Base-by-base conservation (phyloP, 257 asterid species). In the Lithospermum erythrorhizon region DNA sequence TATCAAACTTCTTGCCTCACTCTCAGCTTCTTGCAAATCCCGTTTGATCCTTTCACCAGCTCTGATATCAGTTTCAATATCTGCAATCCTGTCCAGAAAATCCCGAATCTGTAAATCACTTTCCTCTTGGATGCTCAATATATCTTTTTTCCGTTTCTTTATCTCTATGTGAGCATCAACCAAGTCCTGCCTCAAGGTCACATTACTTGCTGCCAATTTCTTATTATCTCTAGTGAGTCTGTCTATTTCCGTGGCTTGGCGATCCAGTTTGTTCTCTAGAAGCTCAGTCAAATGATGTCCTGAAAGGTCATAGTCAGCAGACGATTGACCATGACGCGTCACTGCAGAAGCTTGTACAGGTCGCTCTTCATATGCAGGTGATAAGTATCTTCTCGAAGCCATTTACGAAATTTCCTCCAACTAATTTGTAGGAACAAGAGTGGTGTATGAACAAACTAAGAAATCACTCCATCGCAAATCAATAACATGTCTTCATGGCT, bases 41-140 rank as follows among this genome's bases (percentile, higher is more conserved):
- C 70, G 82, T 78, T 71, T 80, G 30, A 68, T 58, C 52, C 61
- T 64, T 27, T 80, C 94, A 63, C 70, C 61, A 52, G 77, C 82
- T 73, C 80, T 75, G 55, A 79, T 73, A 60, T 81, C 84, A 65
- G 75, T 78, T 73, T 89, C 94, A 72, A 70, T 70, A 63, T 86
- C 84, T 5, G 80, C 76, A 68, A 77, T 82, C 78, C 83, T 84
- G 62, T 86, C 95, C 82, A 80, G 59, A 76, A 74, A 67, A 67
- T 80, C 64, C 35, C 85, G 83, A 67, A 86, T 72, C 76, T 86
- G 85, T 72, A 89, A 77, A 69, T 91, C 95, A 48, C 86, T 84
- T 76, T 86, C 97, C 47, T 74, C 70, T 66, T 75, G 84, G 58
- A 71, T 82, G 62, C 82, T 86, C 74, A 78, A 70, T 25, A 81